A percentile compares a stretch with the other conserved stretches of the same genome.
Conservation (phyloP, 2,329 filamentous ascomycete genomes). For the Phialophora chinensis region DNA sequence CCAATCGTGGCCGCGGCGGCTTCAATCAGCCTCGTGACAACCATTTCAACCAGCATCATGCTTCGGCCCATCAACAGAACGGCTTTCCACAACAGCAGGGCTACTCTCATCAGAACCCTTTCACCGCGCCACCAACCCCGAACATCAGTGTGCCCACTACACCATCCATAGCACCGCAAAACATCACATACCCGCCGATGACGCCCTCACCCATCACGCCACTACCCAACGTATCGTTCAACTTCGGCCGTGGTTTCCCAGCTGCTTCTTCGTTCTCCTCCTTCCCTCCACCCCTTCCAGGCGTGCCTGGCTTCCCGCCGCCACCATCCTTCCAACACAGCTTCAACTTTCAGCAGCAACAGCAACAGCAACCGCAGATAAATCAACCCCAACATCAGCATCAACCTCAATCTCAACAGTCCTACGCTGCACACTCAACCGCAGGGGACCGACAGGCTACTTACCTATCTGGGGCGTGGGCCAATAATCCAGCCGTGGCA, state of each 20-base stretch:
- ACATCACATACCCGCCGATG: conserved; percentile 30
- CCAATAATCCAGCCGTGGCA: conserved; percentile 33
- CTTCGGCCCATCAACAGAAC: conserved; percentile 14
- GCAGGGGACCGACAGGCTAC: not conserved
- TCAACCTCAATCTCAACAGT: conserved; percentile 1
- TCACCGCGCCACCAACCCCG: conserved; percentile 20
- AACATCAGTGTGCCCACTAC: conserved; percentile 32
- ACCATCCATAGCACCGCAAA: conserved; percentile 34
- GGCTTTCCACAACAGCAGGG: conserved; percentile 11
- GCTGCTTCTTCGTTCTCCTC: conserved; percentile 19
- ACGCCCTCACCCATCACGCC: conserved; percentile 38
- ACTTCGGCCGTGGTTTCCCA: conserved; percentile 25
- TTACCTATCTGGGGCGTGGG: conserved; percentile 26
- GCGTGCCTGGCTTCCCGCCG: conserved; percentile 17
- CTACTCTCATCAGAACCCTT: conserved; percentile 18
- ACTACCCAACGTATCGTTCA: conserved; percentile 34
- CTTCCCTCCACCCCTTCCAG: conserved; percentile 12
- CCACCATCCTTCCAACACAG: conserved; percentile 10
- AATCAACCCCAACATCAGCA: conserved; percentile 19
- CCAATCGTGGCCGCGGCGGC: conserved; percentile 42
- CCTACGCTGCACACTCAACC: not conserved
- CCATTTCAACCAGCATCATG: conserved; percentile 36
- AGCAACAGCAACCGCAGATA: conserved; percentile 40
- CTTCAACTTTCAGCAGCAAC: conserved; percentile 44
- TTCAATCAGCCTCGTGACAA: conserved; percentile 35